phyloP scores from a whole-genome alignment of 805 yeast genomes.

The Saccharomycopsis sp. region DNA sequence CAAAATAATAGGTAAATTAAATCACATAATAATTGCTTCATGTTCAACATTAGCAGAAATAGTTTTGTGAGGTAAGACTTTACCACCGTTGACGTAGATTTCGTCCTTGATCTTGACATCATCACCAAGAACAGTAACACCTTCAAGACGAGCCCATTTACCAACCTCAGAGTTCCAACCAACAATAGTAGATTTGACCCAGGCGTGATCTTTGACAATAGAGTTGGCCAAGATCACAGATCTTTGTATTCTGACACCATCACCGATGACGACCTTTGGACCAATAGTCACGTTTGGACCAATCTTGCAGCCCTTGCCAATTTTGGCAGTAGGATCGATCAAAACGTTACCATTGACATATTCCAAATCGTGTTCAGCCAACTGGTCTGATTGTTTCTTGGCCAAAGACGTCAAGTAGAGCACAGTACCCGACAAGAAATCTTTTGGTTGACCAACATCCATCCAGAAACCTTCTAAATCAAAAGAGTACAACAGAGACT shows the following conservation, averaged over 20 bases:
- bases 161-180: conserved; percentile 99
- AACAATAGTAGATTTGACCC: conserved; percentile 94
- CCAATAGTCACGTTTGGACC: conserved; percentile 99
- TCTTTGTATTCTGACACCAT: conserved; percentile 97
- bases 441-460: conserved; percentile 99
- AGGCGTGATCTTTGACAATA: conserved; percentile 91
- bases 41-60: conserved; percentile 94
- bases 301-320: conserved; percentile 86
- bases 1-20: background rate
- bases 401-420: conserved; percentile 82
- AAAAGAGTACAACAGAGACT: conserved; percentile 83
- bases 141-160: conserved; percentile 98
- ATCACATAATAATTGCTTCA: conserved; percentile 96
- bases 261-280: conserved; percentile 92
- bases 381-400: conserved; percentile 66
- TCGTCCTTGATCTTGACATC: conserved; percentile 98
- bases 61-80: conserved; percentile 97
- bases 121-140: conserved; percentile 96
- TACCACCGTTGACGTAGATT: conserved; percentile 98
- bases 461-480: conserved; percentile 99
- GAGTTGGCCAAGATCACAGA: conserved; percentile 90
- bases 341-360: conserved; percentile 88
- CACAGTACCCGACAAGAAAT: conserved; percentile 93
- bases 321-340: conserved; percentile 91
- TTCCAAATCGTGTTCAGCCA: conserved; percentile 54